Percentiles rank a stretch among this genome's conserved stretches.
Conservation (phyloP, 805 yeast genomes). For the Pichia insulana region DNA sequence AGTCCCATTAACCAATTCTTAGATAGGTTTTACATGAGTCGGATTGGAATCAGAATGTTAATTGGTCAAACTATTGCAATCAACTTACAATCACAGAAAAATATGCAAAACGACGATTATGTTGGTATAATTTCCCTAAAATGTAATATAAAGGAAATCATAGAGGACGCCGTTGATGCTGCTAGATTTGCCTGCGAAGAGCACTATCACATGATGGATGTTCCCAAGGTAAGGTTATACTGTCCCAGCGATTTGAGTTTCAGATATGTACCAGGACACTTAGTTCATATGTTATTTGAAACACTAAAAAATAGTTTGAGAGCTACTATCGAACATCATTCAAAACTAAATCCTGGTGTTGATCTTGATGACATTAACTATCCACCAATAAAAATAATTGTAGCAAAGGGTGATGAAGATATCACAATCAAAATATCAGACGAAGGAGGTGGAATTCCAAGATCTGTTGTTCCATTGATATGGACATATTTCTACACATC, state of each 20-base stretch:
- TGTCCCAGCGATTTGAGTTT: slow-evolving; percentile 71
- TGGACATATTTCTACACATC: slow-evolving; percentile 93
- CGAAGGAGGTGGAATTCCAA: slow-evolving; percentile 90
- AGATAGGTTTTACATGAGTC: slow-evolving; percentile 81
- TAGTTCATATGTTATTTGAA: slow-evolving; percentile 86
- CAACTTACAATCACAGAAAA: slow-evolving; percentile 22
- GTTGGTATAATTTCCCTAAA: slow-evolving; percentile 85
- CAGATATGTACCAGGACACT: slow-evolving; percentile 90
- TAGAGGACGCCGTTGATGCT: slow-evolving; percentile 82
- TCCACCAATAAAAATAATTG: slow-evolving; percentile 81
- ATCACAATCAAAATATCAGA: slow-evolving; percentile 85
- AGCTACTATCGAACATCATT: slow-evolving; percentile 80
- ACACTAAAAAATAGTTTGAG: slow-evolving; percentile 78
- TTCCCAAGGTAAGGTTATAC: slow-evolving; percentile 73
- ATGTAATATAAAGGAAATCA: slow-evolving; percentile 75
- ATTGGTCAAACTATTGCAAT: slow-evolving; percentile 92
- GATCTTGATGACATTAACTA: slow-evolving; percentile 56
- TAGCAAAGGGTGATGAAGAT: slow-evolving; percentile 83
- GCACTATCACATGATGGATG: slow-evolving; percentile 78
- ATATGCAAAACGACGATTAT: slow-evolving; percentile 50
- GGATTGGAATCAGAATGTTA: slow-evolving; percentile 88
- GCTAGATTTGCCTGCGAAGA: slow-evolving; percentile 89
- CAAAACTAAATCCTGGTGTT: slow-evolving; percentile 42
- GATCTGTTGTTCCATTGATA: slow-evolving; percentile 72
- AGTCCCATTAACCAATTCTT: slow-evolving; percentile 70